Percentiles rank a stretch among this genome's conserved stretches.
These are phyloP conservation scores for Podospora sp. DNA, from an alignment of 495 filamentous ascomycete genomes.

Conservation along the genomic window DNA sequence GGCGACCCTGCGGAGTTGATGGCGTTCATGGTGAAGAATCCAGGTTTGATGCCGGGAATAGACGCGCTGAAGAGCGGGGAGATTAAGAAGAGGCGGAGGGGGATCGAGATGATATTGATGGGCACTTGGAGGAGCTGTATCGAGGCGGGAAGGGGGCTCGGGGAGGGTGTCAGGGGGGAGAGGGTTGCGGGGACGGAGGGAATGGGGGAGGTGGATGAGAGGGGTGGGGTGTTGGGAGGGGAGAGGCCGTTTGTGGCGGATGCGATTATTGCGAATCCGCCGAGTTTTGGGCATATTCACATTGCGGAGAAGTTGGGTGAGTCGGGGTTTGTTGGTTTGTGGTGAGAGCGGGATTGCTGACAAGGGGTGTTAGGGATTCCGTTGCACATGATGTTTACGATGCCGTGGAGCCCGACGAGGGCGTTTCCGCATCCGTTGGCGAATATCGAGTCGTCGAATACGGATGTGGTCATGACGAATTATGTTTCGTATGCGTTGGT, in stretches of 20 bases:
- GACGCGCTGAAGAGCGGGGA: constrained; percentile 68
- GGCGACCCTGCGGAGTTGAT: constrained; percentile 74
- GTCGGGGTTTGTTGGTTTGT: too few relatives aligned
- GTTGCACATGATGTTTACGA: constrained; percentile 66
- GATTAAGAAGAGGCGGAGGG: constrained; percentile 58
- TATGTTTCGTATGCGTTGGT: constrained; percentile 74
- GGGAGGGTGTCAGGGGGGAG: constrained; percentile 24
- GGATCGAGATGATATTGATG: constrained; percentile 64
- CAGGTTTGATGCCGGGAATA: constrained; percentile 66
- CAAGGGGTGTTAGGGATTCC: constrained; percentile 46
- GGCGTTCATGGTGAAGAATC: constrained; percentile 84
- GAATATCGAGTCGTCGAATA: constrained; percentile 63
- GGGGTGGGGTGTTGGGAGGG: constrained; percentile 23
- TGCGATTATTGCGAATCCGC: constrained; percentile 72
- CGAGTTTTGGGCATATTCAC: constrained; percentile 67
- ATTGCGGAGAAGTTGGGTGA: constrained; percentile 61
- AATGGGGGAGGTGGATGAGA: constrained; percentile 22
- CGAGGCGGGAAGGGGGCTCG: constrained; percentile 48
- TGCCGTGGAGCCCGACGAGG: constrained; percentile 65
- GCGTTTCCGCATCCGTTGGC: constrained; percentile 72
- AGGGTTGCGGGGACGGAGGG: constrained; percentile 23
- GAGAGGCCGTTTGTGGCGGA: constrained; percentile 64
- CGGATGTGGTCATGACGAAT: constrained; percentile 62
- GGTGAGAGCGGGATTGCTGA: too few relatives aligned
- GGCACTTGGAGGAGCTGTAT: constrained; percentile 66